Evolutionary conservation across 2,329 filamentous ascomycete genomes (phyloP).

Genomic region (Paraconiothyrium sp.): DNA sequence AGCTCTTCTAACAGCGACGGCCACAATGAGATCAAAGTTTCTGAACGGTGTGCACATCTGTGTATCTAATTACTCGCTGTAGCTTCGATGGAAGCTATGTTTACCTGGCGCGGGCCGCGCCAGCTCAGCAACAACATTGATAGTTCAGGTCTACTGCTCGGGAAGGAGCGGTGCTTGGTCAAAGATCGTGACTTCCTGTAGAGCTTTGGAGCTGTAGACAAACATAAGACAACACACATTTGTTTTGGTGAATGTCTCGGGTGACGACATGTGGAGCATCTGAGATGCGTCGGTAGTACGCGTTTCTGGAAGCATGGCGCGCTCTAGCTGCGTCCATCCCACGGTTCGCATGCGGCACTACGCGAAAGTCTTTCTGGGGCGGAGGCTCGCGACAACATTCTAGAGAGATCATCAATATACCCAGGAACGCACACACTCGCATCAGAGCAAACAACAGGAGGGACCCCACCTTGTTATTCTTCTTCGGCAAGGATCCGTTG

Average conservation of each 20-base stretch:
- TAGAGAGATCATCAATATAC: background rate
- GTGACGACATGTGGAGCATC: constrained; percentile 2
- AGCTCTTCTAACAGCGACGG: background rate
- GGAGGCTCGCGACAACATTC: background rate
- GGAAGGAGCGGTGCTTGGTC: background rate
- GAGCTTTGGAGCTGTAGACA: too few species aligned
- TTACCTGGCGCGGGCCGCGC: background rate
- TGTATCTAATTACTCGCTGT: too few species aligned
- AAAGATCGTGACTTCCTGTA: background rate
- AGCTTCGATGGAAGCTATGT: too few species aligned
- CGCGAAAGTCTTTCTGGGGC: background rate
- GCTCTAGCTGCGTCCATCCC: constrained; percentile 7
- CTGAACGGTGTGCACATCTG: background rate
- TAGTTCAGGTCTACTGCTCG: too few species aligned
- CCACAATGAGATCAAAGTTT: background rate
- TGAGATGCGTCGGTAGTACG: constrained; percentile 7
- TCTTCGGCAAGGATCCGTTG: constrained; percentile 17
- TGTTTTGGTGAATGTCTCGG: background rate
- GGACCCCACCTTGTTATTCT: constrained; percentile 10
- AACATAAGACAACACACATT: background rate
- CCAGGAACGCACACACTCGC: background rate
- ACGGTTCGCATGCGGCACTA: constrained; percentile 11
- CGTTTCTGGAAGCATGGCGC: constrained; percentile 8
- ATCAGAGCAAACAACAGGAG: constrained; percentile 2
- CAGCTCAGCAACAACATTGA: background rate